Conservation (phyloP, 805 yeast species). For the Ogataea paradorogensis region DNA sequence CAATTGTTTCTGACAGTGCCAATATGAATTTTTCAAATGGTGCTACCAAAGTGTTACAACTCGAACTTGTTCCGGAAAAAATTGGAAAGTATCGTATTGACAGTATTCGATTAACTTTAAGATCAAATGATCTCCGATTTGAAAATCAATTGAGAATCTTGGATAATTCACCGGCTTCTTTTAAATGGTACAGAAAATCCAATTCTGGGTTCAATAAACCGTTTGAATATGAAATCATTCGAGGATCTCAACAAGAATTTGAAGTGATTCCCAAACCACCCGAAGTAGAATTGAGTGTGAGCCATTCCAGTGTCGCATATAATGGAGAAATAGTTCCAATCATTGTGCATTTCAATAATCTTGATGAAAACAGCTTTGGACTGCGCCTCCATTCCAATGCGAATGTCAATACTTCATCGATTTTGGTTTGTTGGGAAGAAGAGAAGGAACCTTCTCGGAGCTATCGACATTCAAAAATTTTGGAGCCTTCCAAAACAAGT, state of each 20-base stretch:
- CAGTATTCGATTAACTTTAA: slow-evolving; percentile 16
- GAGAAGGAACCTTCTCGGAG: slow-evolving; percentile 7
- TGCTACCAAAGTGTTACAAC: slow-evolving; percentile 17
- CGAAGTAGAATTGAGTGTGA: slow-evolving; percentile 27
- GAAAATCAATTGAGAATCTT: slow-evolving; percentile 14
- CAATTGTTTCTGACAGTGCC: slow-evolving; percentile 8
- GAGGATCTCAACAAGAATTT: slow-evolving; percentile 17
- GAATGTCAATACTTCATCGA: slow-evolving; percentile 8
- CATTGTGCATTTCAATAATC: slow-evolving; percentile 27
- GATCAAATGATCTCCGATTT: slow-evolving; percentile 13
- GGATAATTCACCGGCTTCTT: slow-evolving; percentile 1
- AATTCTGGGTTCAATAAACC: slow-evolving; percentile 10
- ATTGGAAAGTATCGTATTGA: slow-evolving; percentile 27
- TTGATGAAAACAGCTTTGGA: slow-evolving; percentile 34
- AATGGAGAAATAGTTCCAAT: slow-evolving; percentile 33
- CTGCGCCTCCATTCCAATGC: slow-evolving; percentile 22
- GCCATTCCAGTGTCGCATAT: slow-evolving; percentile 27
- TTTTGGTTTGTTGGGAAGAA: slow-evolving; percentile 21
- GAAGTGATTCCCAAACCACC: slow-evolving; percentile 42
- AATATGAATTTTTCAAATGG: slow-evolving; percentile 18
- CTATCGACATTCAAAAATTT: slow-evolving; percentile 10
- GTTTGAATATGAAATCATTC: slow-evolving; percentile 17
- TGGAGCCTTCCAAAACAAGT: slow-evolving; percentile 8
- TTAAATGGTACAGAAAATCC: slow-evolving; percentile 19
- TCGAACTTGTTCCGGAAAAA: slow-evolving; percentile 19